Base-by-base conservation (phyloP, 805 yeast species). In the Cyberlindnera subsufficiens region DNA sequence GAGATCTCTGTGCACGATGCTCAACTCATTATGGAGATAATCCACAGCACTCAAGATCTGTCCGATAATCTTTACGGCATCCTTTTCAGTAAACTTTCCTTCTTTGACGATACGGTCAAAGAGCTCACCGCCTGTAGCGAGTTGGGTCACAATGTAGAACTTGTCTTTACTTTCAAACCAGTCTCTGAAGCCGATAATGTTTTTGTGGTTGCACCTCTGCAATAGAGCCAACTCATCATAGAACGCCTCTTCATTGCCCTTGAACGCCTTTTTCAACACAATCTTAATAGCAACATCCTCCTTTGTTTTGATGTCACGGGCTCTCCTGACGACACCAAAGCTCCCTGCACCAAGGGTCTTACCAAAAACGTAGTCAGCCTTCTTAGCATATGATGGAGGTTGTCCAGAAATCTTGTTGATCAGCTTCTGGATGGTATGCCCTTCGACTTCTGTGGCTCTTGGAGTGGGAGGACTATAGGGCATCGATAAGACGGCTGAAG, bases 41-140 rank as follows among this genome's bases (percentile, higher is more conserved):
- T 73, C 74, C 27, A 91, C 71, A 2, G 97, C 97, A 38, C 77
- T 74, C 37, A 89, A 64, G 52, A 90, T 73, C 57, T 91, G 96
- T 32, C 73, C 71, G 13, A 90, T 69, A 38, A 89, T 82, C 42
- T 69, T 65, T 10, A 86, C 81, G 1, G 97, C 98, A 60, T 90
- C 96, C 47, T 71, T 72, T 61, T 91, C 99, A 5, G 96, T 86
- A 64, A 88, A 91, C 42, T 81, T 74, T 13, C 97, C 96, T 55
- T 80, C 71, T 38, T 78, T 69, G 33, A 89, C 74, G 49, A 91
- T 88, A 42, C 97, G 69, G 49, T 90, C 96, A 59, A 91, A 91
- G 44, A 91, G 67, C 63, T 91, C 99, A 39, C 99, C 99, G 27
- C 99, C 99, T 2, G 89, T 83, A 19, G 97, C 97, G 57, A 91